Percentiles rank a stretch among this genome's conserved stretches.
Conservation (phyloP, 768 basidiomycete species). For the Trichaptum fuscoviolaceum region DNA sequence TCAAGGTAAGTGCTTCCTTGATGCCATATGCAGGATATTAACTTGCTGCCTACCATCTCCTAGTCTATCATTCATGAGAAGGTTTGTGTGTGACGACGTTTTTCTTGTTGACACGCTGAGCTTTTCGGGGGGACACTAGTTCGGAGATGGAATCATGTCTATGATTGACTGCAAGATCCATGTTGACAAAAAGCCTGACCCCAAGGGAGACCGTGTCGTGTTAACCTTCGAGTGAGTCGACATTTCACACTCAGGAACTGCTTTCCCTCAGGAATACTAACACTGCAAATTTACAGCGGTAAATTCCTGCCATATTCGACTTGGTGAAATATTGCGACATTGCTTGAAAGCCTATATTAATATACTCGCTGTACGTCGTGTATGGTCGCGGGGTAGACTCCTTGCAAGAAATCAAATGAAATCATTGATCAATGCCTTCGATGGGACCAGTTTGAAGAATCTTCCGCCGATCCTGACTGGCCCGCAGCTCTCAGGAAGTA, state of each 20-base stretch:
- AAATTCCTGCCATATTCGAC: conserved; percentile 72
- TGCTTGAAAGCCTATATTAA: no score
- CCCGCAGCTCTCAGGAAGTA: no score
- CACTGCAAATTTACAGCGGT: conserved; percentile 39
- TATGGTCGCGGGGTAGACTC: no score
- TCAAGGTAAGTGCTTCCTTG: conserved; percentile 49
- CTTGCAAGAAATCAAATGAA: no score
- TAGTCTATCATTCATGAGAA: conserved; percentile 77
- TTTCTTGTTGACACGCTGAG: neutral
- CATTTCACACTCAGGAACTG: conserved; percentile 6
- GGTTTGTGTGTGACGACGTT: conserved; percentile 25
- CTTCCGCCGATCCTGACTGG: no score
- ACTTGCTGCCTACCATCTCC: neutral
- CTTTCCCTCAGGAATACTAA: neutral
- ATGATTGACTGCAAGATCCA: conserved; percentile 80
- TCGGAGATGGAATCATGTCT: conserved; percentile 85
- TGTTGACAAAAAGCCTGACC: conserved; percentile 63
- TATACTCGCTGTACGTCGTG: no score
- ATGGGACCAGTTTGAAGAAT: no score
- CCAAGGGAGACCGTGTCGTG: conserved; percentile 74
- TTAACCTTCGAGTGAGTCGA: conserved; percentile 72
- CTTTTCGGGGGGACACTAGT: conserved; percentile 34
- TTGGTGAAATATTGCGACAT: conserved; percentile 39
- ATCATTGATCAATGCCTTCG: no score
- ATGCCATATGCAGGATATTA: neutral